Percentiles rank a stretch among this genome's conserved stretches.
phyloP scores from a whole-genome alignment of 805 yeast species.

The Lachancea waltii region DNA sequence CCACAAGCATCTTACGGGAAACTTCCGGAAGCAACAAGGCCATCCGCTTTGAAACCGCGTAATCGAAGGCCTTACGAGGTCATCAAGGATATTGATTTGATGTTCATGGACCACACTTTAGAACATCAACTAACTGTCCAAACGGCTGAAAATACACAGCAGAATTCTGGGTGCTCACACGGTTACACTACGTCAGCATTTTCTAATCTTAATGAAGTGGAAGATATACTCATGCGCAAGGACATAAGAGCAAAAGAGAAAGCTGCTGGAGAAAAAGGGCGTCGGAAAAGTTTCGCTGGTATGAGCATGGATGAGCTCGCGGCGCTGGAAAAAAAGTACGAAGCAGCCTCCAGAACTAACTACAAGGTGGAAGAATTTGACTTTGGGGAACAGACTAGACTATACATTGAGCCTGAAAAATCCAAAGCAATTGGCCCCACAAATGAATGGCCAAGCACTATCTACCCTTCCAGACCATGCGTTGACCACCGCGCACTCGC shows the following conservation, averaged over 20 bases:
- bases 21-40: slow-evolving; percentile 26
- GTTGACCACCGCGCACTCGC: slow-evolving; percentile 27
- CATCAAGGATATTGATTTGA: slow-evolving; percentile 22
- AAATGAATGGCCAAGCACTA: slow-evolving; percentile 20
- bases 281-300: slow-evolving; percentile 28
- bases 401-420: slow-evolving; percentile 13
- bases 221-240: slow-evolving; percentile 21
- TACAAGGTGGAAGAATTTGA: slow-evolving; percentile 26
- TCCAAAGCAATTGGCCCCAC: slow-evolving; percentile 9
- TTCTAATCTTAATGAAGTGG: slow-evolving; percentile 31
- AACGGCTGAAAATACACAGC: slow-evolving; percentile 27
- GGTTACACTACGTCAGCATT: slow-evolving; percentile 30
- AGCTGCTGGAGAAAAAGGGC: slow-evolving; percentile 5
- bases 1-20: slow-evolving; percentile 4
- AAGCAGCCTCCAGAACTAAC: slow-evolving; percentile 21
- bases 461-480: slow-evolving; percentile 32
- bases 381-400: slow-evolving; percentile 26
- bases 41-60: neutral
- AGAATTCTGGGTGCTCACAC: slow-evolving; percentile 27
- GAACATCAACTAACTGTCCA: slow-evolving; percentile 18
- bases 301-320: slow-evolving; percentile 31
- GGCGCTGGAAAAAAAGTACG: slow-evolving; percentile 25
- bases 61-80: neutral
- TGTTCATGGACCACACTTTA: slow-evolving; percentile 15
- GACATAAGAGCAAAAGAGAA: slow-evolving; percentile 1